phyloP scores from a whole-genome alignment of 176 grass and related monocot genomes.

The Zea mays region Zm-B73-REFERENCE-NAM-5.0 NC_050097.1:189404001-189404500 shows the following conservation, averaged over 20 bases:
- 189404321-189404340: neutral
- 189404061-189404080: neutral
- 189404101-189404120: neutral
- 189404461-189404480: too few relatives aligned
- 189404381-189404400: too few relatives aligned
- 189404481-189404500: too few relatives aligned
- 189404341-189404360: neutral
- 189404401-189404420: neutral
- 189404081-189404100: neutral
- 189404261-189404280: too few relatives aligned
- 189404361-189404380: too few relatives aligned
- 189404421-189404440: neutral
- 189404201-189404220: neutral
- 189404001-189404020: constrained; percentile 85
- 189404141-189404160: too few relatives aligned
- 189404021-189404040: constrained; percentile 84
- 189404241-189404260: too few relatives aligned
- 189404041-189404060: neutral
- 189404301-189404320: neutral
- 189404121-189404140: too few relatives aligned
- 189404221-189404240: neutral
- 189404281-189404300: neutral
- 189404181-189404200: neutral
- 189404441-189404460: neutral
- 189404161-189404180: neutral